Conservation (phyloP, 805 yeast species). For the Kazachstania bromeliacearum region DNA sequence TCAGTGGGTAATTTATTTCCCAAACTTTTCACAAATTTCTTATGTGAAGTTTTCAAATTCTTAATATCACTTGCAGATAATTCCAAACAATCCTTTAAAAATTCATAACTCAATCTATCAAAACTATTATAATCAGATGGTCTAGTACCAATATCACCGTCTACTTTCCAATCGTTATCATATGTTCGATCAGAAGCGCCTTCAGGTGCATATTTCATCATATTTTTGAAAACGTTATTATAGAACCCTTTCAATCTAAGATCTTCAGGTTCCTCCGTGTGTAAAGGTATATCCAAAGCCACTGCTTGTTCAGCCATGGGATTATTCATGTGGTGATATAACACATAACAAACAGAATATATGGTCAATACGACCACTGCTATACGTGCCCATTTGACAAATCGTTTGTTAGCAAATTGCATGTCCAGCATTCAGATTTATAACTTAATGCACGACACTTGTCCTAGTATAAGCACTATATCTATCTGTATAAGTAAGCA, state of each 20-base stretch:
- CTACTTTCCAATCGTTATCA: slow-evolving; percentile 11
- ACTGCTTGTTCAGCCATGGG: too few species aligned
- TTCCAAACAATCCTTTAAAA: slow-evolving; percentile 19
- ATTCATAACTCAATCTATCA: slow-evolving; percentile 13
- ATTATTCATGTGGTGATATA: too few species aligned
- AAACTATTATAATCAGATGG: slow-evolving; percentile 16
- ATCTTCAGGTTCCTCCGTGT: not conserved
- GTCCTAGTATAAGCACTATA: too few species aligned
- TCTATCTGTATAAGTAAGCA: too few species aligned
- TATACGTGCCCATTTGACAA: too few species aligned
- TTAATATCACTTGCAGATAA: slow-evolving; percentile 12
- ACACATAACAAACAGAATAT: too few species aligned
- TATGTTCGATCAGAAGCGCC: slow-evolving; percentile 18
- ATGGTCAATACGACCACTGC: too few species aligned
- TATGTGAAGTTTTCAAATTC: slow-evolving; percentile 14
- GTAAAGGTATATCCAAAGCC: too few species aligned
- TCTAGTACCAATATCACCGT: slow-evolving; percentile 19
- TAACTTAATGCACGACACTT: too few species aligned
- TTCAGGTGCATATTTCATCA: slow-evolving; percentile 18
- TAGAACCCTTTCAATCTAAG: slow-evolving; percentile 14
- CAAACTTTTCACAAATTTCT: slow-evolving; percentile 11
- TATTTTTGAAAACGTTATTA: slow-evolving; percentile 17
- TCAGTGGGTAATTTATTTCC: slow-evolving; percentile 14
- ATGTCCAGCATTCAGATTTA: too few species aligned
- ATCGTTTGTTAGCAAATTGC: too few species aligned